A percentile compares a stretch with the other conserved stretches of the same genome.
These are phyloP conservation scores for Rhodofomes roseus DNA, from an alignment of 1,284 basidiomycete species.

Conservation along the genomic window DNA sequence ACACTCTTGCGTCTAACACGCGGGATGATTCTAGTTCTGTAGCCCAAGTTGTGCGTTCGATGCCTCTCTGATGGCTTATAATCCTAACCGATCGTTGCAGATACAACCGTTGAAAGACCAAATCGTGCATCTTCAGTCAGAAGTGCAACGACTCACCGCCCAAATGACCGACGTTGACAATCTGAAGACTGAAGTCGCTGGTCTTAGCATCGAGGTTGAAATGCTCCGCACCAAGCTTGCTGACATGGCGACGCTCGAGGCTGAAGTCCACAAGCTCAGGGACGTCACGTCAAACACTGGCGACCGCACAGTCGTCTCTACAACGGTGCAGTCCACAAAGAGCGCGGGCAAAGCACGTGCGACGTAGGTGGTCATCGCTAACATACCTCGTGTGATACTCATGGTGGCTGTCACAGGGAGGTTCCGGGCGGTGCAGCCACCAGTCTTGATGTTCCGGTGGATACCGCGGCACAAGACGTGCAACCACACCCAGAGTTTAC, in stretches of 20 bases:
- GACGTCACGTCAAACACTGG: background rate
- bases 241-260: slow-evolving; percentile 15
- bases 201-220: slow-evolving; percentile 19
- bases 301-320: background rate
- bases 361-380: slow-evolving; percentile 12
- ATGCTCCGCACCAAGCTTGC: slow-evolving; percentile 18
- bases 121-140: slow-evolving; percentile 33
- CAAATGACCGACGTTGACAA: slow-evolving; percentile 33
- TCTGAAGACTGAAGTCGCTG: slow-evolving; percentile 17
- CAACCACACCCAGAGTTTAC: slow-evolving; percentile 8
- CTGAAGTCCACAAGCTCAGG: slow-evolving; percentile 18
- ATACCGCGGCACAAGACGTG: slow-evolving; percentile 5
- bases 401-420: background rate
- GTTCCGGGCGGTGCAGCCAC: background rate
- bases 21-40: background rate
- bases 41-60: background rate
- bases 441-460: background rate
- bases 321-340: slow-evolving; percentile 11
- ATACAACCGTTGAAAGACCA: slow-evolving; percentile 52
- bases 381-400: background rate
- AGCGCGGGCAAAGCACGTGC: slow-evolving; percentile 21
- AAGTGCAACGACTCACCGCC: slow-evolving; percentile 24
- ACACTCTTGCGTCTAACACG: background rate
- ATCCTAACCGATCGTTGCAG: slow-evolving; percentile 28
- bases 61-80: background rate